These are phyloP conservation scores for Alnus glutinosa DNA, from an alignment of 306 rosid genomes.

Conservation along the genomic window DNA sequence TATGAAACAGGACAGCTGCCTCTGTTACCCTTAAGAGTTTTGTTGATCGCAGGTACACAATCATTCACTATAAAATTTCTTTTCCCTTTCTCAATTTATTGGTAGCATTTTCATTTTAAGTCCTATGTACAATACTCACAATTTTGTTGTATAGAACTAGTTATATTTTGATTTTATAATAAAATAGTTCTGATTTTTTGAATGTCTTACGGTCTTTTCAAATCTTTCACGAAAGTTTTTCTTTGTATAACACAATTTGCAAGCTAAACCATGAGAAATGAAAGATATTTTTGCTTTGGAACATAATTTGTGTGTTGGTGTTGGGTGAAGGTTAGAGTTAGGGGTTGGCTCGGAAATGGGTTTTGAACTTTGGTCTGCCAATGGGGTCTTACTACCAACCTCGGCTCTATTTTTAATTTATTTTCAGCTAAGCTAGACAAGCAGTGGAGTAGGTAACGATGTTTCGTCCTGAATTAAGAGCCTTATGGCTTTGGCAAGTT, in stretches of 20 bases:
- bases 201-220: not conserved
- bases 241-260: not conserved
- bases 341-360: not conserved
- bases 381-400: not conserved
- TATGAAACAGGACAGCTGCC: not conserved
- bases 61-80: not conserved
- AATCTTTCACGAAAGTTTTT: not conserved
- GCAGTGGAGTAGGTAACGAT: not conserved
- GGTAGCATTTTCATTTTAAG: not conserved
- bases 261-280: not conserved
- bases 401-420: not conserved
- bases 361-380: not conserved
- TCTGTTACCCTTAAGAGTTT: not conserved
- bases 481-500: not conserved
- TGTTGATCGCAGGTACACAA: not conserved
- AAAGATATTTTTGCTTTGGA: not conserved
- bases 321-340: not conserved
- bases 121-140: not conserved
- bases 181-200: not conserved
- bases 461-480: not conserved
- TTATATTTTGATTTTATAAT: not conserved
- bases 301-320: not conserved
- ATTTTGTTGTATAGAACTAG: not conserved
- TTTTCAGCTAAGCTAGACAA: not conserved
- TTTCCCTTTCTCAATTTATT: not conserved